These are phyloP conservation scores for Ensete glaucum DNA, from an alignment of 176 grass and related monocot genomes.

Conservation along the genomic window DNA sequence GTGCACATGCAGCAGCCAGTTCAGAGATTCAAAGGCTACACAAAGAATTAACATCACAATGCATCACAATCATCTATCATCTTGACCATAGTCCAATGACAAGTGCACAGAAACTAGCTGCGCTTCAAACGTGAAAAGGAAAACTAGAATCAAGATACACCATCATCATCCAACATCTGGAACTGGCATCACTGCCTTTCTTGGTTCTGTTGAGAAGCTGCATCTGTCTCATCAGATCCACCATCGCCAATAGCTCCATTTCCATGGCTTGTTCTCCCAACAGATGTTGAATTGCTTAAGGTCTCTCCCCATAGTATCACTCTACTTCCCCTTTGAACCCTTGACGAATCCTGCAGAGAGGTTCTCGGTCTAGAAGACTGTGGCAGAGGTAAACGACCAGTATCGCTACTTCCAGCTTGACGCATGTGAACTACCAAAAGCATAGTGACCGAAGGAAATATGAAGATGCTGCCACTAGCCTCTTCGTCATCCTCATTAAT, in stretches of 20 bases:
- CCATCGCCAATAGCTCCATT: neutral
- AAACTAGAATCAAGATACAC: neutral
- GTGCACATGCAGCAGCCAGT: neutral
- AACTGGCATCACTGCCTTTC: neutral
- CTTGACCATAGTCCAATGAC: neutral
- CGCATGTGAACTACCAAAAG: conserved; percentile 47
- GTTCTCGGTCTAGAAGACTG: neutral
- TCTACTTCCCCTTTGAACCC: conserved; percentile 15
- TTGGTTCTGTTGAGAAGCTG: neutral
- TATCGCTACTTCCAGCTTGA: neutral
- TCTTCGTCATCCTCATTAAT: conserved; percentile 32
- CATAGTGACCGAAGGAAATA: conserved; percentile 39
- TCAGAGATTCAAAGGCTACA: neutral
- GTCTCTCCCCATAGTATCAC: conserved; percentile 24
- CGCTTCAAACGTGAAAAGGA: neutral
- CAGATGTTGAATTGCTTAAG: neutral
- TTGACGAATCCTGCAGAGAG: neutral
- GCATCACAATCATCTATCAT: neutral
- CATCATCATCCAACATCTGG: neutral
- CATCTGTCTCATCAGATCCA: neutral
- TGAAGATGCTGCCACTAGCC: conserved; percentile 13
- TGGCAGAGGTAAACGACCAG: conserved; percentile 12
- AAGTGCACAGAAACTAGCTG: neutral
- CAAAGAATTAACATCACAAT: conserved; percentile 1
- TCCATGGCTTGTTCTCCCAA: neutral